phyloP scores from a whole-genome alignment of 306 rosid genomes.

The Prunus mira region DNA sequence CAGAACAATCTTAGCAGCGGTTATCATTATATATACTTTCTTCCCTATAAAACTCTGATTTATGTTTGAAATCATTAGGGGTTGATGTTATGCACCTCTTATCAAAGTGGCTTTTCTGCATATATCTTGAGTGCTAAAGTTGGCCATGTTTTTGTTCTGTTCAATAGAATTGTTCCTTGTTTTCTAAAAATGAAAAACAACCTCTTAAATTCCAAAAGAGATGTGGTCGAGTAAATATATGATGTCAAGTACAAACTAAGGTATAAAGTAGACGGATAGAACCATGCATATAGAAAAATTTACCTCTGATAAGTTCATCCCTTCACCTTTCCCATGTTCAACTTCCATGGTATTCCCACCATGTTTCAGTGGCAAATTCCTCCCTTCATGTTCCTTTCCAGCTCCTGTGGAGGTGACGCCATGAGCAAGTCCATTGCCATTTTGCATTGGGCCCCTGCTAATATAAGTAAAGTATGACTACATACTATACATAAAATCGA shows the following conservation, averaged over 20 bases:
- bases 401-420: slow-evolving; percentile 16
- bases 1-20: background rate
- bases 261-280: background rate
- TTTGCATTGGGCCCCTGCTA: slow-evolving; percentile 30
- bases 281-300: background rate
- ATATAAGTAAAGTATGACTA: slow-evolving; percentile 10
- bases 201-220: too few relatives aligned
- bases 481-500: background rate
- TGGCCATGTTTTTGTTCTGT: background rate
- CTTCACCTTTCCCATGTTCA: slow-evolving; percentile 22
- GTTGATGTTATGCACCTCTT: background rate
- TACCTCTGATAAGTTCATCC: slow-evolving; percentile 29
- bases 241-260: too few relatives aligned
- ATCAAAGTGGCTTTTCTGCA: background rate
- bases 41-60: slow-evolving; percentile 36
- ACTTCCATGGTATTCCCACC: slow-evolving; percentile 16
- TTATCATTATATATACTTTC: slow-evolving; percentile 46
- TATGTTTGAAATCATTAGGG: slow-evolving; percentile 34
- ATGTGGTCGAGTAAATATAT: too few relatives aligned
- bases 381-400: slow-evolving; percentile 27
- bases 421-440: slow-evolving; percentile 36
- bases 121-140: background rate
- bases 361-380: slow-evolving; percentile 18
- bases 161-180: background rate
- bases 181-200: background rate